Conservation (phyloP, 31 red algal species). For the Porphyra umbilicalis region DNA sequence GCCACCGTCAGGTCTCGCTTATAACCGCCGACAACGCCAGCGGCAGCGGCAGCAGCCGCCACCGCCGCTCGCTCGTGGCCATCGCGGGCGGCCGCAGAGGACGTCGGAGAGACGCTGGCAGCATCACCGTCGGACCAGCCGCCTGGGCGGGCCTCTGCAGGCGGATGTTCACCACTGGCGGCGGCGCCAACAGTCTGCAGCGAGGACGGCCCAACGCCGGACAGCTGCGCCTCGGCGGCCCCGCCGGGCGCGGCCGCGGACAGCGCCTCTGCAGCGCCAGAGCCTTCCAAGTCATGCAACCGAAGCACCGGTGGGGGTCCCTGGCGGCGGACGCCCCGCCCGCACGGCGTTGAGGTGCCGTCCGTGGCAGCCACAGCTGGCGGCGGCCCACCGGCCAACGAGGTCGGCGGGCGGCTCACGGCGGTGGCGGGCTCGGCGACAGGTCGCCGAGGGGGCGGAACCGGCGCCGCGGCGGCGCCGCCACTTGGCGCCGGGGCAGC, state of each 20-base stretch:
- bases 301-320: background rate
- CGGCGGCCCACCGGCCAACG: background rate
- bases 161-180: too few species aligned
- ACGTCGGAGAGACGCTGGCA: background rate
- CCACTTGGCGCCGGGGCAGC: too few species aligned
- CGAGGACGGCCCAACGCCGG: background rate
- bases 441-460: background rate
- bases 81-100: background rate
- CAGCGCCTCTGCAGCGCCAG: background rate
- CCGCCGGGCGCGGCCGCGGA: background rate
- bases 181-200: background rate
- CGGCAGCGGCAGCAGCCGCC: background rate
- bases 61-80: background rate
- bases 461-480: too few species aligned
- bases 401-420: background rate
- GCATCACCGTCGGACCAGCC: background rate
- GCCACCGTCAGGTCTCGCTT: background rate
- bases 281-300: background rate
- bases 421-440: background rate
- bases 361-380: background rate
- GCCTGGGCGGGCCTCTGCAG: too few species aligned
- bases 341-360: background rate
- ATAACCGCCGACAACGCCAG: background rate
- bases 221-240: background rate
- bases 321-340: background rate